Conservation (phyloP, 2,329 filamentous ascomycete genomes). For the Calcarisporium arbuscula region DNA sequence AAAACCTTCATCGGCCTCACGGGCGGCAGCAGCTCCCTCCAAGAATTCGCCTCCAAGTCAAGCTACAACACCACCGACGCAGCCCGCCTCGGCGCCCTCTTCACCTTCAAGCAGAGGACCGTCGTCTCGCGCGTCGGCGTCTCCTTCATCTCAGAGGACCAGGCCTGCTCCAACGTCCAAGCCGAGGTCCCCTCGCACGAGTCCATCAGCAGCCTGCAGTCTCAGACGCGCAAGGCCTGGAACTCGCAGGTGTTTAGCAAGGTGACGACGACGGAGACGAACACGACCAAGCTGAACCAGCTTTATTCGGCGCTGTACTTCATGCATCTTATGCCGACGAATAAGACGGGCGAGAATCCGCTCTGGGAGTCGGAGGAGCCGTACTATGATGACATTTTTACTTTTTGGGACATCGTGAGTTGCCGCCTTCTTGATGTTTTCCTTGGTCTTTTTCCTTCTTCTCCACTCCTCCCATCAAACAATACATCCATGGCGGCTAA, state of each 20-base stretch:
- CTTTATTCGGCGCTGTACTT: conserved; percentile 66
- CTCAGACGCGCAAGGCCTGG: conserved; percentile 48
- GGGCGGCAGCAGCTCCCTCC: conserved; percentile 22
- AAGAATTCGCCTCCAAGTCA: conserved; percentile 23
- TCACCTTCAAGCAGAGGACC: conserved; percentile 41
- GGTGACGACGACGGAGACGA: conserved; percentile 51
- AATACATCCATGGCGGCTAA: too few relatives aligned
- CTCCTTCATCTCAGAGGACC: conserved; percentile 57
- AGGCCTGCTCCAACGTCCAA: conserved; percentile 55
- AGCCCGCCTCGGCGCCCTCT: conserved; percentile 43
- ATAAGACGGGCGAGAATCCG: conserved; percentile 66
- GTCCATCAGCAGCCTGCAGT: conserved; percentile 35
- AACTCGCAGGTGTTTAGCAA: conserved; percentile 57
- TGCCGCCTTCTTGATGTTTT: too few relatives aligned
- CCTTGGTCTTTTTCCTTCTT: too few relatives aligned
- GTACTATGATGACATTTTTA: conserved; percentile 67
- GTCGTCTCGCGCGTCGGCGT: conserved; percentile 58
- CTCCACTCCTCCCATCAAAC: too few relatives aligned
- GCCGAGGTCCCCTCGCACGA: conserved; percentile 45
- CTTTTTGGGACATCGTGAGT: conserved; percentile 51
- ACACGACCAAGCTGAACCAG: conserved; percentile 49
- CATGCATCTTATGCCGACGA: conserved; percentile 62
- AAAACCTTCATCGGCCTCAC: conserved; percentile 36
- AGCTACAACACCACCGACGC: conserved; percentile 26
- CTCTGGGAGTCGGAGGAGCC: conserved; percentile 58